Evolutionary conservation across 1,284 basidiomycete species (phyloP).

Genomic region (Mrakiaceae sp.): DNA sequence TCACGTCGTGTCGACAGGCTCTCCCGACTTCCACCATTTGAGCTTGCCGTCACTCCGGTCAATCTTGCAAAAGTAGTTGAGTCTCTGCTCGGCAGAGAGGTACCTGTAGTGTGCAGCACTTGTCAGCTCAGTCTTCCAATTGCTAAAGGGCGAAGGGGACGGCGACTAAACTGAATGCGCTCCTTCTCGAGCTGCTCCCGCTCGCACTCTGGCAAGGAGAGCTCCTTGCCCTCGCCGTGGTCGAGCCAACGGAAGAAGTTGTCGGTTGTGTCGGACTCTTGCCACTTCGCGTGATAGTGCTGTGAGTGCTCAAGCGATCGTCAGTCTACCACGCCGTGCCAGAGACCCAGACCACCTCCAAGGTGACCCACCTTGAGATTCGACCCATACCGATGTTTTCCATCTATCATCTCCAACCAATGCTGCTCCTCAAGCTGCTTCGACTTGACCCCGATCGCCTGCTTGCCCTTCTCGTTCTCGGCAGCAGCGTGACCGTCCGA

Average conservation of each 20-base stretch:
- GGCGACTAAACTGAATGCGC: conserved; percentile 29
- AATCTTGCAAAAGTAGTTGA: conserved; percentile 39
- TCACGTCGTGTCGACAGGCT: conserved; percentile 28
- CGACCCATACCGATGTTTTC: conserved; percentile 58
- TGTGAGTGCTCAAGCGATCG: conserved; percentile 23
- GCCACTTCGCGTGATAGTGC: conserved; percentile 55
- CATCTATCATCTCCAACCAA: conserved; percentile 49
- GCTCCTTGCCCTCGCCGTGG: conserved; percentile 50
- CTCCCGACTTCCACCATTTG: conserved; percentile 41
- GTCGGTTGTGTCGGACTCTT: conserved; percentile 46
- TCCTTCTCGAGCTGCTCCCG: conserved; percentile 58
- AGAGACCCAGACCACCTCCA: conserved; percentile 28
- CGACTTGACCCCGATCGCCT: neutral
- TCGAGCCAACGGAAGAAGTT: conserved; percentile 71
- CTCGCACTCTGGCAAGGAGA: conserved; percentile 54
- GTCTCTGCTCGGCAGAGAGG: conserved; percentile 9
- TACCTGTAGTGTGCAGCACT: neutral
- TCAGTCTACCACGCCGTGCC: neutral
- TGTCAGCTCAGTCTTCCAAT: neutral
- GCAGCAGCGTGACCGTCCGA: neutral
- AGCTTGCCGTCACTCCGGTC: conserved; percentile 51
- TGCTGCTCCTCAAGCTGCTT: conserved; percentile 27
- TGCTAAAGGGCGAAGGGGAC: neutral
- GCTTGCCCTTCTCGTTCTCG: neutral
- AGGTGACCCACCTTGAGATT: conserved; percentile 25